These are phyloP conservation scores for Ophiostoma tasmaniense DNA, from an alignment of 2,329 filamentous ascomycete species.

Conservation along the genomic window DNA sequence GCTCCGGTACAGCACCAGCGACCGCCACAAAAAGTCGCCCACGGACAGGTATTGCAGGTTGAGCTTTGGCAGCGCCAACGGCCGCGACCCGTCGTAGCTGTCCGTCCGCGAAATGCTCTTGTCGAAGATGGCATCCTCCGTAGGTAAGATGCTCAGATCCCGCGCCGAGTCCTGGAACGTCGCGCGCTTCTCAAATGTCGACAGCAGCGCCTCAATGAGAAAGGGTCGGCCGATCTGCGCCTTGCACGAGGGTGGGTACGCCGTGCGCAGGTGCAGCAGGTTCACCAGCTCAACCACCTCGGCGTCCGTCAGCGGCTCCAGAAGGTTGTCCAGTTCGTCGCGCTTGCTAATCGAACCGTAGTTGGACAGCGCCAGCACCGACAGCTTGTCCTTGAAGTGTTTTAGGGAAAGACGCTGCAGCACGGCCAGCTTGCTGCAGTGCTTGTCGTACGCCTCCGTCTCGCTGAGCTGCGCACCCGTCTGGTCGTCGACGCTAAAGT, in stretches of 20 bases:
- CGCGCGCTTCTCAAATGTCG: constrained; percentile 64
- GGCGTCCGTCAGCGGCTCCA: constrained; percentile 62
- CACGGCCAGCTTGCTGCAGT: constrained; percentile 67
- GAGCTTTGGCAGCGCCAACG: constrained; percentile 84
- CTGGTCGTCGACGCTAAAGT: constrained; percentile 87
- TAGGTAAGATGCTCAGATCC: constrained; percentile 70
- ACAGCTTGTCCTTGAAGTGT: constrained; percentile 81
- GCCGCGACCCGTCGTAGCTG: constrained; percentile 75
- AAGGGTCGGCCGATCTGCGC: constrained; percentile 56
- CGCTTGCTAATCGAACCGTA: constrained; percentile 79
- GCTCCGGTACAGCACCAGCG: constrained; percentile 77
- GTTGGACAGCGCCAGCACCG: constrained; percentile 85
- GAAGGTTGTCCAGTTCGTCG: constrained; percentile 65
- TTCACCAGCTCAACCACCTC: constrained; percentile 64
- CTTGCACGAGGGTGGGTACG: constrained; percentile 66
- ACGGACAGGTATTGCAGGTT: constrained; percentile 94
- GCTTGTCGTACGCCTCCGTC: constrained; percentile 67
- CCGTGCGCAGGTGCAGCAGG: constrained; percentile 67
- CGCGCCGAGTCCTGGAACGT: constrained; percentile 75
- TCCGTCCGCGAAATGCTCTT: constrained; percentile 70
- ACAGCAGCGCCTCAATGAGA: constrained; percentile 63
- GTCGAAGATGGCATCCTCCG: constrained; percentile 74
- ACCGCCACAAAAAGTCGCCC: constrained; percentile 94
- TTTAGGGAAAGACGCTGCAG: constrained; percentile 72
- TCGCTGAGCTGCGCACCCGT: constrained; percentile 67